A percentile compares a stretch with the other conserved stretches of the same genome.
Evolutionary conservation across 1,139 yeast genomes (phyloP).

Genomic region (Yamadazyma friedrichii): DNA sequence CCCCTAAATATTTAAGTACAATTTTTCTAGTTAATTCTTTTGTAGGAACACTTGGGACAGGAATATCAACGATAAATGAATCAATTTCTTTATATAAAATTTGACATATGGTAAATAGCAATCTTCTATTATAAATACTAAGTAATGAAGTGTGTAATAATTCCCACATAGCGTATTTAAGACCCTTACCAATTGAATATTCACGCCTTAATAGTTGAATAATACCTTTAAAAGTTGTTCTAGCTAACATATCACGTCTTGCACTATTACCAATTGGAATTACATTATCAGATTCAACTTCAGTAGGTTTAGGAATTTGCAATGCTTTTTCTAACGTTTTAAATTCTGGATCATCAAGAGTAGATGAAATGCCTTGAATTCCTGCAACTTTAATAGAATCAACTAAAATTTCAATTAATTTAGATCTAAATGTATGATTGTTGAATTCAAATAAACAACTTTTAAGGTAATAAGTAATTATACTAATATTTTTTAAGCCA

Average conservation of each 20-base stretch:
- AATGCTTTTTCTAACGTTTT: conserved; percentile 31
- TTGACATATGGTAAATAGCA: conserved; percentile 62
- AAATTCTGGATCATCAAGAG: conserved; percentile 61
- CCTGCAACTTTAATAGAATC: conserved; percentile 69
- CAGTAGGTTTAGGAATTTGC: conserved; percentile 21
- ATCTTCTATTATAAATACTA: conserved; percentile 59
- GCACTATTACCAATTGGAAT: conserved; percentile 34
- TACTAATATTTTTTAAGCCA: conserved; percentile 63
- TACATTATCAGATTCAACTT: conserved; percentile 8
- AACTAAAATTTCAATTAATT: conserved; percentile 48
- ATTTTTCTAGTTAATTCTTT: conserved; percentile 58
- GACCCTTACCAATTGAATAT: conserved; percentile 61
- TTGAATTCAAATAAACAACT: conserved; percentile 53
- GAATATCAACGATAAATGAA: conserved; percentile 57
- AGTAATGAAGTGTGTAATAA: conserved; percentile 61
- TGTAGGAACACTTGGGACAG: conserved; percentile 55
- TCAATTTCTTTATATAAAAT: conserved; percentile 67
- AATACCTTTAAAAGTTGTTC: conserved; percentile 58
- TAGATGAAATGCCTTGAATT: conserved; percentile 54
- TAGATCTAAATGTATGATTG: conserved; percentile 50
- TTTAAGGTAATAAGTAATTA: conserved; percentile 62
- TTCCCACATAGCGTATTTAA: conserved; percentile 65
- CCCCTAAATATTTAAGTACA: conserved; percentile 51
- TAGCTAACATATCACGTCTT: conserved; percentile 44
- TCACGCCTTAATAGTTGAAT: conserved; percentile 66